phyloP scores from a whole-genome alignment of 345 rosid species.

The Anacardium occidentale region DNA sequence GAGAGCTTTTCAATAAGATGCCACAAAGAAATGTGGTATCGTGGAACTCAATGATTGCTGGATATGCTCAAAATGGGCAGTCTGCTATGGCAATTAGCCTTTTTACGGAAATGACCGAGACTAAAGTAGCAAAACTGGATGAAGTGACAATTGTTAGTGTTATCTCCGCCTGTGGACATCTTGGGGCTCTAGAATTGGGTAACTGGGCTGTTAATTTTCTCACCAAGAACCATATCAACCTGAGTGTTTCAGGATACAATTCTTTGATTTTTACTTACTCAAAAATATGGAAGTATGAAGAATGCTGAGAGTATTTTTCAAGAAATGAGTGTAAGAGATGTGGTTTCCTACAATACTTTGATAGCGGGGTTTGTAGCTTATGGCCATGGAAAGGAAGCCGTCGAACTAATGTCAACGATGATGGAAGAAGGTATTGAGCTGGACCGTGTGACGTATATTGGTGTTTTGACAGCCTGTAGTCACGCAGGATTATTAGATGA shows the following conservation, averaged over 20 bases:
- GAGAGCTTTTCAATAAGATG: conserved; percentile 47
- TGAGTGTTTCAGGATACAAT: conserved; percentile 37
- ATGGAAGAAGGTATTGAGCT: conserved; percentile 33
- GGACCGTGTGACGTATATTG: conserved; percentile 36
- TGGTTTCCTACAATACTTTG: conserved; percentile 40
- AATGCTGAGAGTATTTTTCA: conserved; percentile 36
- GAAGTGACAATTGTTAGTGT: conserved; percentile 38
- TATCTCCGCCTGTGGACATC: conserved; percentile 51
- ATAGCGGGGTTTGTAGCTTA: conserved; percentile 44
- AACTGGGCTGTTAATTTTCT: conserved; percentile 31
- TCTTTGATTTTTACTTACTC: conserved; percentile 45
- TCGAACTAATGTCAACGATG: conserved; percentile 29
- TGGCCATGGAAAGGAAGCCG: conserved; percentile 37
- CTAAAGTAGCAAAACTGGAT: conserved; percentile 33
- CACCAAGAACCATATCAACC: conserved; percentile 31
- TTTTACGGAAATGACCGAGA: conserved; percentile 33
- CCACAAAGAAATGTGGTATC: conserved; percentile 41
- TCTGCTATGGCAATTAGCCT: conserved; percentile 36
- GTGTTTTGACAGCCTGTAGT: conserved; percentile 45
- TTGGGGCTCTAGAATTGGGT: conserved; percentile 40
- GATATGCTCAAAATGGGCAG: conserved; percentile 54
- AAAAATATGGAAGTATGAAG: conserved; percentile 35
- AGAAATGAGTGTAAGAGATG: conserved; percentile 31
- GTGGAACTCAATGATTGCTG: conserved; percentile 55
- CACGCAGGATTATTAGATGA: conserved; percentile 44